Conservation (phyloP, 2,329 filamentous ascomycete genomes). For the Aureobasidium lini region DNA sequence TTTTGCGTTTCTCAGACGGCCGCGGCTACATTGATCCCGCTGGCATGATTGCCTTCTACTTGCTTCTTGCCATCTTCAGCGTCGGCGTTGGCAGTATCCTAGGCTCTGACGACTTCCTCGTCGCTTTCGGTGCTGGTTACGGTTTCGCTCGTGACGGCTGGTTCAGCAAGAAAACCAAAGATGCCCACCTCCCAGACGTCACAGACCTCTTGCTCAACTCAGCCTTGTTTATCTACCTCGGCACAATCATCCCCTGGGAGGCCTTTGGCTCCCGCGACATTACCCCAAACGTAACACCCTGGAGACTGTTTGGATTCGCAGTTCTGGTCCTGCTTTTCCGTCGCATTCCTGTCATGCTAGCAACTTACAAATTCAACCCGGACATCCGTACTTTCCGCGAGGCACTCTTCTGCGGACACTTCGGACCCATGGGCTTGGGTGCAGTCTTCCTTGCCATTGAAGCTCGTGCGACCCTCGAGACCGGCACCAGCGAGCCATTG, state of each 20-base stretch:
- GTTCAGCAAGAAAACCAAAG: slow-evolving; percentile 41
- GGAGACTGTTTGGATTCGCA: slow-evolving; percentile 39
- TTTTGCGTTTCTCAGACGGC: slow-evolving; percentile 41
- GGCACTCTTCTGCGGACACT: slow-evolving; percentile 49
- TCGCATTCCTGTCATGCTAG: slow-evolving; percentile 45
- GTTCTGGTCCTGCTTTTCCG: slow-evolving; percentile 45
- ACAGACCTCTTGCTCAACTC: slow-evolving; percentile 51
- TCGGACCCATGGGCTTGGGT: slow-evolving; percentile 51
- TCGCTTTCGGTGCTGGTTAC: slow-evolving; percentile 49
- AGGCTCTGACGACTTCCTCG: slow-evolving; percentile 49
- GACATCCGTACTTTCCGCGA: slow-evolving; percentile 44
- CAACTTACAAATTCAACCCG: slow-evolving; percentile 41
- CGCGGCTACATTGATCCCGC: slow-evolving; percentile 41
- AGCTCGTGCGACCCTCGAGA: slow-evolving; percentile 46
- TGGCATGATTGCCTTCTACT: slow-evolving; percentile 49
- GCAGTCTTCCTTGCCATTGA: slow-evolving; percentile 51
- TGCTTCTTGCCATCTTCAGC: slow-evolving; percentile 46
- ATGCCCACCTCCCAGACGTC: slow-evolving; percentile 41
- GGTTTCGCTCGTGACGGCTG: slow-evolving; percentile 49
- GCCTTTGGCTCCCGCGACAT: slow-evolving; percentile 33
- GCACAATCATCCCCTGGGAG: slow-evolving; percentile 47
- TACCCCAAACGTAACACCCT: slow-evolving; percentile 34
- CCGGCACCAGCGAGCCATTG: slow-evolving; percentile 37
- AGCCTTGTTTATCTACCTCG: slow-evolving; percentile 50
- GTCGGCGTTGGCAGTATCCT: slow-evolving; percentile 46